A percentile compares a stretch with the other conserved stretches of the same genome.
These are phyloP conservation scores for Ogataea siamensis DNA, from an alignment of 805 yeast species.

Conservation along the genomic window DNA sequence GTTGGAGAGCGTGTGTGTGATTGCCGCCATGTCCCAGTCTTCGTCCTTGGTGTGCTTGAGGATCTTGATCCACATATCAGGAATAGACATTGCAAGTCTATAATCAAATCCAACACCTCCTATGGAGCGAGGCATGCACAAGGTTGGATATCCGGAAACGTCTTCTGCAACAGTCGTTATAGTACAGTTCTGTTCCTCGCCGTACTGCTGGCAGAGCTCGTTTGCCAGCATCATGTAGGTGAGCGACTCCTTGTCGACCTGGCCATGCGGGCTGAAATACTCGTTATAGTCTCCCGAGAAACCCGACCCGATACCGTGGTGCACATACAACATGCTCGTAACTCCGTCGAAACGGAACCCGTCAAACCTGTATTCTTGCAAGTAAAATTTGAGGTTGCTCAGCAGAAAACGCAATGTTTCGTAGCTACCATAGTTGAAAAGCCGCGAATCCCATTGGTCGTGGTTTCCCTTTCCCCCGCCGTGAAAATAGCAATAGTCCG, in stretches of 20 bases:
- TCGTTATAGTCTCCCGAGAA: slow-evolving; percentile 93
- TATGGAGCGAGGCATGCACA: slow-evolving; percentile 65
- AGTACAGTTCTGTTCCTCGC: slow-evolving; percentile 27
- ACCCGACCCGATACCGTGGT: slow-evolving; percentile 88
- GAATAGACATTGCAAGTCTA: slow-evolving; percentile 93
- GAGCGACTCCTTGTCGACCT: slow-evolving; percentile 85
- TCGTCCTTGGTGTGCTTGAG: slow-evolving; percentile 82
- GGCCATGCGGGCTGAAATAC: slow-evolving; percentile 69
- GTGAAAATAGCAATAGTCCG: slow-evolving; percentile 93
- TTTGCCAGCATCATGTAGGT: slow-evolving; percentile 91
- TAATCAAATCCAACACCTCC: slow-evolving; percentile 97
- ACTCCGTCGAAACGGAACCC: slow-evolving; percentile 98
- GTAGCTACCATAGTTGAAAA: slow-evolving; percentile 87
- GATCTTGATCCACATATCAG: slow-evolving; percentile 98
- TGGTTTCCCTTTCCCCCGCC: slow-evolving; percentile 83
- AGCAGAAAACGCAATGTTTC: slow-evolving; percentile 87
- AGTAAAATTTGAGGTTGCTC: slow-evolving; percentile 77
- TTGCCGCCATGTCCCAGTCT: slow-evolving; percentile 85
- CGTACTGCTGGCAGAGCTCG: slow-evolving; percentile 58
- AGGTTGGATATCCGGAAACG: slow-evolving; percentile 95
- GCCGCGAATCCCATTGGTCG: slow-evolving; percentile 93
- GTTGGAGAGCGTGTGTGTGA: slow-evolving; percentile 79
- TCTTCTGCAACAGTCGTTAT: slow-evolving; percentile 89
- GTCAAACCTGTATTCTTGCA: slow-evolving; percentile 83
- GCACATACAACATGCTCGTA: slow-evolving; percentile 85